A percentile compares a stretch with the other conserved stretches of the same genome.
Conservation (phyloP, 2,329 filamentous ascomycete species). For the Endoconidiophora laricicola region DNA sequence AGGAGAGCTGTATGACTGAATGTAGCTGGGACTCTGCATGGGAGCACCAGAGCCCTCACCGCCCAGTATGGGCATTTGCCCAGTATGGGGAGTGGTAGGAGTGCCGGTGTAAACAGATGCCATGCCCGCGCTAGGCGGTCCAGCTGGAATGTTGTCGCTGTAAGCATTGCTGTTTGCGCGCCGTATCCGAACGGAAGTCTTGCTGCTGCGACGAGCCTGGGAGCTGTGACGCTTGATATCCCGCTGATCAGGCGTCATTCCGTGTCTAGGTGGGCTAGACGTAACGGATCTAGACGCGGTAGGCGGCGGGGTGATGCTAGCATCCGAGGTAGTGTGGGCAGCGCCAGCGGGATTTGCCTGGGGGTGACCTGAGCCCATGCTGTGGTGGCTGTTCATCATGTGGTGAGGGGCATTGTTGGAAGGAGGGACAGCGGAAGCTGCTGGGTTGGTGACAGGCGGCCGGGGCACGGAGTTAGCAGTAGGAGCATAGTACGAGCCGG, state of each 20-base stretch:
- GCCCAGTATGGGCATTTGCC: constrained; percentile 33
- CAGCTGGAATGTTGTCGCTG: constrained; percentile 26
- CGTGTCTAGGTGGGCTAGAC: constrained; percentile 37
- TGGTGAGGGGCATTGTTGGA: constrained; percentile 9
- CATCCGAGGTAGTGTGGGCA: constrained; percentile 21
- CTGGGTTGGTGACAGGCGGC: background rate
- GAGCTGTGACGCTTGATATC: constrained; percentile 46
- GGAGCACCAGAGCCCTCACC: constrained; percentile 27
- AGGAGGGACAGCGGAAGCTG: background rate
- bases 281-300: constrained; percentile 35
- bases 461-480: background rate
- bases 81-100: constrained; percentile 25
- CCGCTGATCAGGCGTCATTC: constrained; percentile 41
- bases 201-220: constrained; percentile 40
- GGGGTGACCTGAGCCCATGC: constrained; percentile 4
- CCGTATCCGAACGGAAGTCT: constrained; percentile 33
- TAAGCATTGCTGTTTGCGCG: constrained; percentile 32
- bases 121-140: constrained; percentile 22
- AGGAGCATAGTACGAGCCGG: constrained; percentile 2
- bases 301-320: constrained; percentile 32
- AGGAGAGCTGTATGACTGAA: constrained; percentile 33
- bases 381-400: constrained; percentile 6
- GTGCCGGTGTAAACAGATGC: constrained; percentile 10
- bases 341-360: constrained; percentile 11
- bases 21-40: constrained; percentile 27